Evolutionary conservation across 345 rosid species (phyloP).

Genomic region (Rhodomyrtus tomentosa): DNA sequence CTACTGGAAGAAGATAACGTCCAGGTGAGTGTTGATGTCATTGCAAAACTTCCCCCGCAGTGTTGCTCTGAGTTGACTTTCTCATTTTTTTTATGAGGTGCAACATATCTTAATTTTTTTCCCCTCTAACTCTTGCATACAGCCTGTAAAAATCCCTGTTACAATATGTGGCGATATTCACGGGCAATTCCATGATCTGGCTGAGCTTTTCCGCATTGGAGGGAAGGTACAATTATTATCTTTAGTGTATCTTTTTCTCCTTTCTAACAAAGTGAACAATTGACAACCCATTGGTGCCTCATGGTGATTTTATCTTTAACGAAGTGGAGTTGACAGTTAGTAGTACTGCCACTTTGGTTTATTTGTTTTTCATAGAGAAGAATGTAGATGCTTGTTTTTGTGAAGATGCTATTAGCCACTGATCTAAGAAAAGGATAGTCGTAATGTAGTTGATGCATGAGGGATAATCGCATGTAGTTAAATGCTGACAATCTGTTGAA

Average conservation of each 20-base stretch:
- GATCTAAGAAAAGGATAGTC: not conserved
- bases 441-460: not conserved
- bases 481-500: not conserved
- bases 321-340: not conserved
- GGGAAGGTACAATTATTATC: conserved; percentile 46
- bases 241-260: not conserved
- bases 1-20: conserved; percentile 71
- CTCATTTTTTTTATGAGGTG: not conserved
- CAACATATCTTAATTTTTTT: not conserved
- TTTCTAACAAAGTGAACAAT: not conserved
- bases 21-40: conserved; percentile 28
- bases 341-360: not conserved
- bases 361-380: not conserved
- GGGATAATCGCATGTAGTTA: not conserved
- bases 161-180: conserved; percentile 97
- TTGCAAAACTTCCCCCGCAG: not conserved
- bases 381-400: not conserved
- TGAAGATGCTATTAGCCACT: not conserved
- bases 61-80: not conserved
- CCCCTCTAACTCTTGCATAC: not conserved
- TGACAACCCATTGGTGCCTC: not conserved
- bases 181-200: conserved; percentile 97
- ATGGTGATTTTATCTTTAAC: not conserved
- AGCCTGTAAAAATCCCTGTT: conserved; percentile 96
- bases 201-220: conserved; percentile 93